Percentiles rank a stretch among this genome's conserved stretches.
These are phyloP conservation scores for Salinomyces thailandicus DNA, from an alignment of 2,329 filamentous ascomycete genomes.

Conservation along the genomic window DNA sequence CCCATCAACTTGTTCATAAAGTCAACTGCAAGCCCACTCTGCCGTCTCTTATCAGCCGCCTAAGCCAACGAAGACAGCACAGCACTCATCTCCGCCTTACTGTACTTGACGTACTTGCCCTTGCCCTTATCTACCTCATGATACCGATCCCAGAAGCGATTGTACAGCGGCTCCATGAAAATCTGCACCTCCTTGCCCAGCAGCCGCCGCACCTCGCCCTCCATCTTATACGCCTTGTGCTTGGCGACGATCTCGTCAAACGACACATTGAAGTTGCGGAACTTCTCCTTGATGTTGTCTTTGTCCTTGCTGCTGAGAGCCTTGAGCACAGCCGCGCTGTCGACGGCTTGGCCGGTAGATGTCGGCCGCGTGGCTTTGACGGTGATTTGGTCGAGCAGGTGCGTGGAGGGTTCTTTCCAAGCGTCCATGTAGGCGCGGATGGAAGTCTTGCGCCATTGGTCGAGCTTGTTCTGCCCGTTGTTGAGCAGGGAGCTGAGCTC, in stretches of 20 bases:
- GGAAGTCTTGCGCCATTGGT: constrained; percentile 80
- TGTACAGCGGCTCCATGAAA: constrained; percentile 89
- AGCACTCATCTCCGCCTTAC: constrained; percentile 68
- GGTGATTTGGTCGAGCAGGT: constrained; percentile 84
- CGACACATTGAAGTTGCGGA: constrained; percentile 74
- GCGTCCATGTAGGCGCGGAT: constrained; percentile 71
- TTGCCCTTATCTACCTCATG: constrained; percentile 96
- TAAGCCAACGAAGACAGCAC: constrained; percentile 30
- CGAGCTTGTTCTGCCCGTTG: constrained; percentile 45
- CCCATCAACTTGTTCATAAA: not conserved
- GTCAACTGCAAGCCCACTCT: constrained; percentile 4
- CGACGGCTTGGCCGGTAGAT: constrained; percentile 54
- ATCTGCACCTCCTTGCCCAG: constrained; percentile 77
- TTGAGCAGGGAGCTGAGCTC: constrained; percentile 62
- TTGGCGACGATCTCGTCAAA: constrained; percentile 82
- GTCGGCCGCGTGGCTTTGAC: constrained; percentile 61
- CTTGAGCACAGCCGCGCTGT: constrained; percentile 77
- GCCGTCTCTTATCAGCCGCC: constrained; percentile 5
- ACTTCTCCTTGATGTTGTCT: constrained; percentile 93
- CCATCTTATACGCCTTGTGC: constrained; percentile 80
- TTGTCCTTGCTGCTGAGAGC: constrained; percentile 79
- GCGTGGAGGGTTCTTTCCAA: constrained; percentile 77
- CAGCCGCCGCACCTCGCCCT: constrained; percentile 73
- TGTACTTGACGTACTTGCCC: constrained; percentile 96
- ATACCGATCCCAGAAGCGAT: constrained; percentile 92